Percentiles rank a stretch among this genome's conserved stretches.
Conservation (phyloP, 306 rosid species). For the Canavalia ensiformis region DNA sequence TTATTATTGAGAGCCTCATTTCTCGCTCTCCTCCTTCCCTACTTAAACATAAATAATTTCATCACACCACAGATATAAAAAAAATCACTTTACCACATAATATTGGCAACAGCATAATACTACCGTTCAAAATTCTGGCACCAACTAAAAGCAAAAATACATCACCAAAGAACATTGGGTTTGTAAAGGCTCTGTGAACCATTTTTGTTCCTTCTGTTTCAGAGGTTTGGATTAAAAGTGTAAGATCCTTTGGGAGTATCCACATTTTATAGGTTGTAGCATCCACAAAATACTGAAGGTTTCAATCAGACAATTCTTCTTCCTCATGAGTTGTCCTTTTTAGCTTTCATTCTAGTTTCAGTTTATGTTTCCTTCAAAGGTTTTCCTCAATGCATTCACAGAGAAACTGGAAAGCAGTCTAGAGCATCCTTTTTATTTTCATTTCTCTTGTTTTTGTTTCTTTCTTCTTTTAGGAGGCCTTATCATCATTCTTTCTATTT, state of each 20-base stretch:
- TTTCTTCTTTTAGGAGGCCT: slow-evolving; percentile 15
- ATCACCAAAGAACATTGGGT: slow-evolving; percentile 1
- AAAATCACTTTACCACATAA: not conserved
- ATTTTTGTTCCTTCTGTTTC: not conserved
- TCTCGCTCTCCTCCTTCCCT: too few relatives aligned
- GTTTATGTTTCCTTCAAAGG: slow-evolving; percentile 17
- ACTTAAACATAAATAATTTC: not conserved
- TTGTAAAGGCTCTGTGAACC: not conserved
- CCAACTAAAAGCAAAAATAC: slow-evolving; percentile 11
- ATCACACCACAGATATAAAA: not conserved
- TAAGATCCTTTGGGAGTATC: slow-evolving; percentile 13
- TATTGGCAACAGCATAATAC: not conserved
- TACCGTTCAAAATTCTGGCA: not conserved
- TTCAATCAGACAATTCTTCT: not conserved
- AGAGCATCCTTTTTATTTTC: not conserved
- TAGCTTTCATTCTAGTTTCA: not conserved
- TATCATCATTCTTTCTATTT: slow-evolving; percentile 21
- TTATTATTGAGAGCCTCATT: not conserved
- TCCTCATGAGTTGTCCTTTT: slow-evolving; percentile 5
- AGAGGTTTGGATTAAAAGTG: slow-evolving; percentile 1
- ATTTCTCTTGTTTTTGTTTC: slow-evolving; percentile 22
- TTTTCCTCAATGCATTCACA: slow-evolving; percentile 5
- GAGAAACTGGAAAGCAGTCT: slow-evolving; percentile 31
- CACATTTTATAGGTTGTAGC: not conserved
- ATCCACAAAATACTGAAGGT: not conserved